Percentiles rank a stretch among this genome's conserved stretches.
Conservation (phyloP, 768 basidiomycete species). For the Imleria badia region DNA sequence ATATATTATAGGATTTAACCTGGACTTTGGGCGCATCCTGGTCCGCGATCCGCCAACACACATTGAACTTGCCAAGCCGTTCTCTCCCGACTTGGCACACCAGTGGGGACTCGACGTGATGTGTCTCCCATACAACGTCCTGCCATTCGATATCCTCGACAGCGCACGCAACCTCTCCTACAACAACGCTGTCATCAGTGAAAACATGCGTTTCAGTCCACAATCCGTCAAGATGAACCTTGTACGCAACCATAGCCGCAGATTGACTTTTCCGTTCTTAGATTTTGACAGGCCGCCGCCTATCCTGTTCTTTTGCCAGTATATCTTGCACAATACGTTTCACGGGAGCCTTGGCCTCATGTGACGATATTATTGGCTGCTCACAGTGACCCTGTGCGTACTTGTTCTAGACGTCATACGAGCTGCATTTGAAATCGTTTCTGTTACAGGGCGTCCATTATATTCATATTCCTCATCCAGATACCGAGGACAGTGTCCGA, state of each 20-base stretch:
- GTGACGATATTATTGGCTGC: conserved; percentile 32
- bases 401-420: background rate
- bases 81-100: conserved; percentile 44
- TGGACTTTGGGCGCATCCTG: conserved; percentile 43
- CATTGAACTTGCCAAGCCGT: conserved; percentile 39
- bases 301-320: conserved; percentile 66
- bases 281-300: conserved; percentile 46
- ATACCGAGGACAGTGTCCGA: conserved; percentile 10
- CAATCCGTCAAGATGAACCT: conserved; percentile 44
- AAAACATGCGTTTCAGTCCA: conserved; percentile 43
- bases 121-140: conserved; percentile 56
- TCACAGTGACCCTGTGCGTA: conserved; percentile 26
- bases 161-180: conserved; percentile 35
- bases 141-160: conserved; percentile 52
- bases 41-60: conserved; percentile 33
- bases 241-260: conserved; percentile 33
- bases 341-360: conserved; percentile 24
- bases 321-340: conserved; percentile 55
- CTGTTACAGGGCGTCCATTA: conserved; percentile 25
- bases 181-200: conserved; percentile 35
- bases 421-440: background rate
- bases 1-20: conserved; percentile 12
- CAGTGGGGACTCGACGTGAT: conserved; percentile 50
- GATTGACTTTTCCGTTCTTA: conserved; percentile 4
- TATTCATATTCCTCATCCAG: conserved; percentile 26